A percentile compares a stretch with the other conserved stretches of the same genome.
phyloP scores from a whole-genome alignment of 192 early-diverging fungal genomes.

The Backusella circina region DNA sequence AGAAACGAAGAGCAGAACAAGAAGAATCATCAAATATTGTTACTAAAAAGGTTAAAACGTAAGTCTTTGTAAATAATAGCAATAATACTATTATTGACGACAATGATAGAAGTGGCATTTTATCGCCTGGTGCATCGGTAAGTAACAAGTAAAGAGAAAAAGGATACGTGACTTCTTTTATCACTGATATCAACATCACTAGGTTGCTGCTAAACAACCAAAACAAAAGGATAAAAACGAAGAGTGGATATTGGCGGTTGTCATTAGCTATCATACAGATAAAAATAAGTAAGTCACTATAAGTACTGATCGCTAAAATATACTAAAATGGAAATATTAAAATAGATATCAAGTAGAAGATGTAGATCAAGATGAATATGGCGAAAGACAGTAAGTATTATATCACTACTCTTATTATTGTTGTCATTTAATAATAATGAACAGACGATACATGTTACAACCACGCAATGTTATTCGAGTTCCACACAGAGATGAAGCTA shows the following conservation, averaged over 20 bases:
- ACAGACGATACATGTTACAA: constrained; percentile 44
- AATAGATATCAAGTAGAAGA: constrained; percentile 56
- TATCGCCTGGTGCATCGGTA: background rate
- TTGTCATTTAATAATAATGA: background rate
- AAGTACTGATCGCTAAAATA: background rate
- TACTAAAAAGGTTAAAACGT: constrained; percentile 32
- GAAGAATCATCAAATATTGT: constrained; percentile 11
- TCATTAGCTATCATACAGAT: constrained; percentile 42
- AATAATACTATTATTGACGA: background rate
- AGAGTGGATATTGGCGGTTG: constrained; percentile 54
- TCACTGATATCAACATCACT: background rate
- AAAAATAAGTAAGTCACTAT: constrained; percentile 40
- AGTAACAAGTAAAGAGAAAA: background rate
- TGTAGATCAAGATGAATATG: constrained; percentile 50
- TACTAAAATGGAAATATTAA: background rate
- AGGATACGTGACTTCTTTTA: background rate
- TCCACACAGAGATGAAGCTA: constrained; percentile 36
- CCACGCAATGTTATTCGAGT: constrained; percentile 47
- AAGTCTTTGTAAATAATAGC: background rate
- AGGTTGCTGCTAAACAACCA: constrained; percentile 47
- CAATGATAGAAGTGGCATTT: background rate
- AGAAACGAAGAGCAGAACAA: constrained; percentile 33
- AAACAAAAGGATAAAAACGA: constrained; percentile 48
- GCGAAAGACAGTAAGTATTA: constrained; percentile 40
- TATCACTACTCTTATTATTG: background rate